phyloP scores from a whole-genome alignment of 2,329 filamentous ascomycete genomes.

The Xylariaceae sp. region DNA sequence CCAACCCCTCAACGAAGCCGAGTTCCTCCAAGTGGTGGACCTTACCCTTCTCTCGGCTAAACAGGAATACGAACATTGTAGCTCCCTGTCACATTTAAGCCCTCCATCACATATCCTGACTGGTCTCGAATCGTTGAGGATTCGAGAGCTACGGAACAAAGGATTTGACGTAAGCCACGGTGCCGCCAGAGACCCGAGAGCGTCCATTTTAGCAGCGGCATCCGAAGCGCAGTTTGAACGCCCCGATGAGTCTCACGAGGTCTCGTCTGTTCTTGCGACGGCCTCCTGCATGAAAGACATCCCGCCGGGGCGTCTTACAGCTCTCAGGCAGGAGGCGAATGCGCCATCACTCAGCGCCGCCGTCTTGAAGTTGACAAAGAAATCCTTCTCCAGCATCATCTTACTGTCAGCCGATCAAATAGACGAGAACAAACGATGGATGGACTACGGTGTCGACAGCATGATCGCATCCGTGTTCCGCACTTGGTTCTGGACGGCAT shows the following conservation, averaged over 20 bases:
- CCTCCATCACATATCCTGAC: conserved; percentile 19
- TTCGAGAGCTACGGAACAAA: conserved; percentile 11
- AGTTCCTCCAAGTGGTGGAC: conserved; percentile 25
- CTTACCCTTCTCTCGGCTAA: conserved; percentile 22
- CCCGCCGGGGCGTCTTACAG: background rate
- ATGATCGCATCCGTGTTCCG: conserved; percentile 41
- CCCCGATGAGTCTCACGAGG: too few relatives aligned
- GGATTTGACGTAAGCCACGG: conserved; percentile 18
- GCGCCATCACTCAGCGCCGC: background rate
- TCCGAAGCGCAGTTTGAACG: background rate
- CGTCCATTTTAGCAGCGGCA: conserved; percentile 1
- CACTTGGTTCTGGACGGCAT: conserved; percentile 33
- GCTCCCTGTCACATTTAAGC: background rate
- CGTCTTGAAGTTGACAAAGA: background rate
- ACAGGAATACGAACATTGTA: background rate
- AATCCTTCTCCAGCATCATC: conserved; percentile 8
- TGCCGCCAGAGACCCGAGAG: conserved; percentile 9
- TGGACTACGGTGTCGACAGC: conserved; percentile 37
- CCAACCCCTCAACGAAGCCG: conserved; percentile 17
- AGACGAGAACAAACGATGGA: conserved; percentile 25
- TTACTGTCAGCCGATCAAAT: conserved; percentile 27
- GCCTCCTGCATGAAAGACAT: background rate
- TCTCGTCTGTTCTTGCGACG: too few relatives aligned
- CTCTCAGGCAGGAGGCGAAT: background rate
- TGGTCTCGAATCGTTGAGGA: conserved; percentile 16